Evolutionary conservation across 78 protist genomes (phyloP).

Genomic region (Dictyostelium firmibasis): DNA sequence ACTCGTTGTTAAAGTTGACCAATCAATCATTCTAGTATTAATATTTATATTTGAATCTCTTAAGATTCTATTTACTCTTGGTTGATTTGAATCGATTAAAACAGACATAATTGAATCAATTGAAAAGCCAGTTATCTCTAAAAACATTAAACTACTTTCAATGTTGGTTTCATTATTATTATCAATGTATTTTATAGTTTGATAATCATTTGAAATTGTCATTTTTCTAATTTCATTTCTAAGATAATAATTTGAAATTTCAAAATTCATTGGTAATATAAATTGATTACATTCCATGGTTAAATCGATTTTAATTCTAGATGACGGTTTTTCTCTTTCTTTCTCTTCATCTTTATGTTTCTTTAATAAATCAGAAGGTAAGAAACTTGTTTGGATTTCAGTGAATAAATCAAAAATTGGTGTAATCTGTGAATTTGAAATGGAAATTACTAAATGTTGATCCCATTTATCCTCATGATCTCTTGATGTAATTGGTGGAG

Average conservation of each 20-base stretch:
- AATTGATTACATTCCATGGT: not conserved
- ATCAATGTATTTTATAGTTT: not conserved
- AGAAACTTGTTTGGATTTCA: constrained; percentile 16
- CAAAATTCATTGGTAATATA: constrained; percentile 41
- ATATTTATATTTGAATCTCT: not conserved
- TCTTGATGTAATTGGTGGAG: not conserved
- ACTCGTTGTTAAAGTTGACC: not conserved
- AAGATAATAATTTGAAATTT: not conserved
- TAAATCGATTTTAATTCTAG: not conserved
- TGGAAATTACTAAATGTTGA: not conserved
- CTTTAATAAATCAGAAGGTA: not conserved
- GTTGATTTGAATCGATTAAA: not conserved
- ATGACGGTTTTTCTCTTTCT: not conserved
- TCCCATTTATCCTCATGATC: not conserved
- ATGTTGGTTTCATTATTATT: not conserved
- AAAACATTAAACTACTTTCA: not conserved
- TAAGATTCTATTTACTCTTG: not conserved
- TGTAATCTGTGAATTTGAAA: not conserved
- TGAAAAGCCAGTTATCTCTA: not conserved
- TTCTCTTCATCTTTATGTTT: not conserved
- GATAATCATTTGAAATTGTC: constrained; percentile 5
- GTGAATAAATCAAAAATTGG: constrained; percentile 59
- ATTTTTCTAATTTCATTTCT: not conserved
- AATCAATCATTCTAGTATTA: not conserved
- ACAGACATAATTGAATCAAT: not conserved